Conservation (phyloP, 2,329 filamentous ascomycete species). For the Tympanopsis confertula region DNA sequence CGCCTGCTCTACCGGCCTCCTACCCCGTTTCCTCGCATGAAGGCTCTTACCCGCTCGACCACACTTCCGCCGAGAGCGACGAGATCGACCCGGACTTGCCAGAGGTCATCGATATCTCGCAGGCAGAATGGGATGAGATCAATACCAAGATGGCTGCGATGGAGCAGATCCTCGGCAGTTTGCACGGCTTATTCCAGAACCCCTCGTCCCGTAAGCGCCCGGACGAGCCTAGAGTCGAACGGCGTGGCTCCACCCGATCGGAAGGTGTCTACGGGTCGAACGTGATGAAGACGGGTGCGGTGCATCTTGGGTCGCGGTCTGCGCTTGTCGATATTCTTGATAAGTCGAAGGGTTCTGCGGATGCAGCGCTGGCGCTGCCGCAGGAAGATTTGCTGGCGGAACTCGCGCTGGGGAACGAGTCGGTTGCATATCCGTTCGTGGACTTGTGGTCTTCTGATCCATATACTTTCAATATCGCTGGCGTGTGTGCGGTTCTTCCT, state of each 20-base stretch:
- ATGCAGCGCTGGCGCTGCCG: not conserved
- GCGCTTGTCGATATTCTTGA: not conserved
- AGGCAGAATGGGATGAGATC: constrained; percentile 1
- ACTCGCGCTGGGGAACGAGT: not conserved
- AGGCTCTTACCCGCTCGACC: no score
- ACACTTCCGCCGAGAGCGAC: not conserved
- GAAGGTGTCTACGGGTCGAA: not conserved
- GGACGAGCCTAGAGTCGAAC: not conserved
- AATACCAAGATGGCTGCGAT: not conserved
- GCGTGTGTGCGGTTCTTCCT: not conserved
- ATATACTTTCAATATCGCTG: not conserved
- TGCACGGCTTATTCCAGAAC: not conserved
- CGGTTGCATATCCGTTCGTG: not conserved
- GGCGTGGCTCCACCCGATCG: no score
- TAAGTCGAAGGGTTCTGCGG: not conserved
- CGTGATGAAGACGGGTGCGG: constrained; percentile 6
- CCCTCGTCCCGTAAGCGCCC: not conserved
- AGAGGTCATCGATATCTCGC: not conserved
- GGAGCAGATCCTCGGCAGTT: constrained; percentile 1
- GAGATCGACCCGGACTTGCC: not conserved
- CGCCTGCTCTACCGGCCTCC: no score
- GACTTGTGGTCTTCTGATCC: not conserved
- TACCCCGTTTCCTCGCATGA: no score
- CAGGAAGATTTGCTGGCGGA: not conserved
- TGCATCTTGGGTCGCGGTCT: not conserved